Percentiles rank a stretch among this genome's conserved stretches.
Evolutionary conservation across 495 filamentous ascomycete genomes (phyloP).

Genomic region (Terfezia claveryi): DNA sequence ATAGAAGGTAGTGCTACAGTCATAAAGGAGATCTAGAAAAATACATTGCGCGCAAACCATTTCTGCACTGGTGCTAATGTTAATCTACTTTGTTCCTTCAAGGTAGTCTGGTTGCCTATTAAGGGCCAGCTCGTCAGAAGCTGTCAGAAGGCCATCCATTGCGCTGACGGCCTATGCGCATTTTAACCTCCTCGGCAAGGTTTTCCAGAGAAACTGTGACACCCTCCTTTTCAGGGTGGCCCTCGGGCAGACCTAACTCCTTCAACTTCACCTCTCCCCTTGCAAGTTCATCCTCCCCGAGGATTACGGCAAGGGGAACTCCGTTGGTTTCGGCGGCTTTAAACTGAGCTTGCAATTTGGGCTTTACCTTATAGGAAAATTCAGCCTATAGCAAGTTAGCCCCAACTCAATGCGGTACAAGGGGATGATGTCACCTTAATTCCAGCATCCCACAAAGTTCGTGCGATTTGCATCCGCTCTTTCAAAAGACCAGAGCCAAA

Average conservation of each 20-base stretch:
- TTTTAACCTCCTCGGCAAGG: conserved; percentile 39
- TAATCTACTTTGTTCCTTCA: no score
- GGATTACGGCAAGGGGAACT: conserved; percentile 52
- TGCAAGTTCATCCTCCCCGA: conserved; percentile 60
- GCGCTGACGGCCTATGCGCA: conserved; percentile 19
- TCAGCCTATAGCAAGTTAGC: conserved; percentile 33
- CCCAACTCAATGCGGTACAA: not conserved
- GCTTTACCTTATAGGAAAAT: conserved; percentile 59
- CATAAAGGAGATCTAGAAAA: no score
- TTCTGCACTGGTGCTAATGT: conserved; percentile 16
- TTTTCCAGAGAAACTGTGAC: conserved; percentile 40
- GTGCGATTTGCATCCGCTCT: conserved; percentile 58
- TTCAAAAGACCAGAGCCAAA: conserved; percentile 62
- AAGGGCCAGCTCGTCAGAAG: no score
- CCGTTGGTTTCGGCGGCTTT: conserved; percentile 50
- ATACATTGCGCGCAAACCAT: conserved; percentile 16
- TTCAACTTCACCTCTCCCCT: conserved; percentile 62
- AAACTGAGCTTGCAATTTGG: conserved; percentile 57
- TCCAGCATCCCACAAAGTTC: conserved; percentile 52
- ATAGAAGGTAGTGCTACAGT: no score
- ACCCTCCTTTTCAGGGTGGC: conserved; percentile 71
- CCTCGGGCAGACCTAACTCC: conserved; percentile 56
- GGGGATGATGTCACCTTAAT: conserved; percentile 35
- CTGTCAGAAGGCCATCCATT: not conserved
- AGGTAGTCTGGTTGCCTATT: no score